These are phyloP conservation scores for Venturia nashicola DNA, from an alignment of 2,329 filamentous ascomycete genomes.

Conservation along the genomic window DNA sequence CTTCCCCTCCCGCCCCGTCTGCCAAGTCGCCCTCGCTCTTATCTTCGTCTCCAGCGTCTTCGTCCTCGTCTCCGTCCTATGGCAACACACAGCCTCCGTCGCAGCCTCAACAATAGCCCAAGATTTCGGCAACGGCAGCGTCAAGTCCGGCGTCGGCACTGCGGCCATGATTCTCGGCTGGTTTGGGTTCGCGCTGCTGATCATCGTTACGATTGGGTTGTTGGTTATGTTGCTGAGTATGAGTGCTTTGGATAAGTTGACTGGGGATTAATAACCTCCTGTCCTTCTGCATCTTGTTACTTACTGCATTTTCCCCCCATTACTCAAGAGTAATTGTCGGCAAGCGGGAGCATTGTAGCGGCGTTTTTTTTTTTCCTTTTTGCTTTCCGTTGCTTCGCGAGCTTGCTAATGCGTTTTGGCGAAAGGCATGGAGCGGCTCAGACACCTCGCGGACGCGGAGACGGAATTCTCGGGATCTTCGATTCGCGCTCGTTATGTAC, in stretches of 20 bases:
- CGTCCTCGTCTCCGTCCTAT: constrained; percentile 56
- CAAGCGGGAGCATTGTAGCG: background rate
- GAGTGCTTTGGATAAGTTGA: constrained; percentile 55
- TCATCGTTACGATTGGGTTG: constrained; percentile 89
- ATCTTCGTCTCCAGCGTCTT: constrained; percentile 64
- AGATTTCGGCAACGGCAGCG: constrained; percentile 81
- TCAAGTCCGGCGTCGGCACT: constrained; percentile 79
- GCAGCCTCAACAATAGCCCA: constrained; percentile 88
- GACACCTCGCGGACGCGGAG: background rate
- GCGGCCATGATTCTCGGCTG: constrained; percentile 94
- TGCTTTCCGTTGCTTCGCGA: background rate
- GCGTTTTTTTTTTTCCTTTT: background rate
- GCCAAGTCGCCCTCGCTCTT: constrained; percentile 82
- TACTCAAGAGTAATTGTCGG: background rate
- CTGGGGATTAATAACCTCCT: constrained; percentile 17
- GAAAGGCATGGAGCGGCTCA: background rate
- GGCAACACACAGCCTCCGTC: constrained; percentile 94
- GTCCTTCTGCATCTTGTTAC: background rate
- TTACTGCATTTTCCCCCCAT: background rate
- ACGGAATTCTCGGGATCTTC: background rate
- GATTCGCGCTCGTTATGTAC: background rate
- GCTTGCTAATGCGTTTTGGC: background rate
- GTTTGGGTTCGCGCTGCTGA: constrained; percentile 89
- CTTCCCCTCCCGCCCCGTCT: constrained; percentile 84
- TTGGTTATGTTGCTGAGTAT: constrained; percentile 96